phyloP scores from a whole-genome alignment of 306 rosid genomes.

The Senna tora region DNA sequence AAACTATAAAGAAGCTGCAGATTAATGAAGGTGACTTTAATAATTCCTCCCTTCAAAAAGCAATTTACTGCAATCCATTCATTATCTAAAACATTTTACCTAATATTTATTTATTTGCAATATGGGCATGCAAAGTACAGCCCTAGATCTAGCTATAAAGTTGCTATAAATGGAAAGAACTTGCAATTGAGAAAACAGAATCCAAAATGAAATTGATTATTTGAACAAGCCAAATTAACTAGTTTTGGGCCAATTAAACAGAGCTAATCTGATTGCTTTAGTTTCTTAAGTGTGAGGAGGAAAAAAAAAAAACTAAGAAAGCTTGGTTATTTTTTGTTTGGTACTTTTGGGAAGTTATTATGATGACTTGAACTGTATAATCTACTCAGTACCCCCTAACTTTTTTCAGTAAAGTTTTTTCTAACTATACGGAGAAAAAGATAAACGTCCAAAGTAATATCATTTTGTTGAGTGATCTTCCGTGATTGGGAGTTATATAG shows the following conservation, averaged over 20 bases:
- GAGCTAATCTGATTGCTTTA: not conserved
- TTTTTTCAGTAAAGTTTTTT: not conserved
- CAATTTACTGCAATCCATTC: not conserved
- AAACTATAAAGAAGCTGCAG: not conserved
- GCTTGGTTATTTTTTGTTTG: not conserved
- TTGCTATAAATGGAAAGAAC: not conserved
- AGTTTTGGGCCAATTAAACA: slow-evolving; percentile 4
- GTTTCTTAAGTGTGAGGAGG: not conserved
- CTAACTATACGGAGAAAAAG: not conserved
- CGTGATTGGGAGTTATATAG: not conserved
- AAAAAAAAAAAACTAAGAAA: not conserved
- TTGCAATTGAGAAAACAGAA: too few relatives aligned
- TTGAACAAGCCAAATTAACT: not conserved
- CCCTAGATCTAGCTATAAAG: slow-evolving; percentile 4
- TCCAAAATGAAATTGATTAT: too few relatives aligned
- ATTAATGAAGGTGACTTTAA: too few relatives aligned
- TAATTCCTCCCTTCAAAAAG: not conserved
- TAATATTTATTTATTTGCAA: not conserved
- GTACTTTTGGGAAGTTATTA: not conserved
- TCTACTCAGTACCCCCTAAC: not conserved
- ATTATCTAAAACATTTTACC: slow-evolving; percentile 8
- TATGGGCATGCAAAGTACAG: slow-evolving; percentile 1
- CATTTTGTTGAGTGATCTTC: not conserved
- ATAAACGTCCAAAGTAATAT: not conserved
- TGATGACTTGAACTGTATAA: not conserved